phyloP scores from a whole-genome alignment of 805 yeast species.

The Metschnikowia arizonensis region DNA sequence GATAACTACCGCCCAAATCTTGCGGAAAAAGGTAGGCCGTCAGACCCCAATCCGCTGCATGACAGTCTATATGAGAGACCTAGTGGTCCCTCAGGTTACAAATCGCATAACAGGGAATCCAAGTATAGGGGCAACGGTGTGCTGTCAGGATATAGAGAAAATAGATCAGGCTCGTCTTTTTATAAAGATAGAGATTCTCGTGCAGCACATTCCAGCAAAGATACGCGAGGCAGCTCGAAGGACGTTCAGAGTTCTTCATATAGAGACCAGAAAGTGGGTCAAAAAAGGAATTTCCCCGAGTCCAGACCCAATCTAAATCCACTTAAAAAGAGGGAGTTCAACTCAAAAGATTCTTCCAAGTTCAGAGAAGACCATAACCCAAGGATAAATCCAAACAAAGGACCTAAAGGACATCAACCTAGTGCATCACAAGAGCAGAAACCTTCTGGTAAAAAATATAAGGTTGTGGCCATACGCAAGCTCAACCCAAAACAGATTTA shows the following conservation, averaged over 20 bases:
- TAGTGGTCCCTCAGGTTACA: slow-evolving; percentile 15
- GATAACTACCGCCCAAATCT: slow-evolving; percentile 16
- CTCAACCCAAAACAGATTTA: slow-evolving; percentile 31
- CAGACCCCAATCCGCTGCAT: neutral
- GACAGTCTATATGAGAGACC: slow-evolving; percentile 12
- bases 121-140: neutral
- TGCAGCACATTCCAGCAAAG: neutral
- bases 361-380: neutral
- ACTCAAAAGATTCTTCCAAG: neutral
- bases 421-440: slow-evolving; percentile 1
- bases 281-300: slow-evolving; percentile 8
- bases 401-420: slow-evolving; percentile 1
- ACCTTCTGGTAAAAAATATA: neutral
- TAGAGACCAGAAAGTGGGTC: neutral
- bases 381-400: neutral
- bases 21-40: slow-evolving; percentile 4
- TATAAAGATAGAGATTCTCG: slow-evolving; percentile 2
- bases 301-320: slow-evolving; percentile 3
- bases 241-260: slow-evolving; percentile 2
- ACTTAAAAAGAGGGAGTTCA: slow-evolving; percentile 10
- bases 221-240: neutral
- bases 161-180: neutral
- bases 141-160: neutral
- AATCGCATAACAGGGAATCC: neutral
- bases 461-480: slow-evolving; percentile 9